Evolutionary conservation across 202 grass and related monocot species (phyloP).

Genomic region (Carex sylvatica): DNA sequence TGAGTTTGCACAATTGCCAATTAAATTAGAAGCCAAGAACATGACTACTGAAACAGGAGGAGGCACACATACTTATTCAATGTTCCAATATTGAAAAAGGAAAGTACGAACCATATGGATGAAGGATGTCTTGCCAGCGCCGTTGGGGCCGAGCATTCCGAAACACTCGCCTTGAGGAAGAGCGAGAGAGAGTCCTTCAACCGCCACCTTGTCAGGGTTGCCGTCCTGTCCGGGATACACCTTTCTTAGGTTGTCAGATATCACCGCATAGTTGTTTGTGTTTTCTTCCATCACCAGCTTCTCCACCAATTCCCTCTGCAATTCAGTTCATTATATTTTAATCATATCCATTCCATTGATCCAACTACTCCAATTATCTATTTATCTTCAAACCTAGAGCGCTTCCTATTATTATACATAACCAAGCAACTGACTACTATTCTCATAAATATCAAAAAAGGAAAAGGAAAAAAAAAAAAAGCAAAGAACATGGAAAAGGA

Average conservation of each 20-base stretch:
- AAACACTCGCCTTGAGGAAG: slow-evolving; percentile 83
- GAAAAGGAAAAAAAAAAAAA: neutral
- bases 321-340: slow-evolving; percentile 12
- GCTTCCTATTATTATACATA: neutral
- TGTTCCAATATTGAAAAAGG: neutral
- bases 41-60: neutral
- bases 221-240: slow-evolving; percentile 74
- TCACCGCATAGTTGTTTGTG: slow-evolving; percentile 42
- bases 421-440: neutral
- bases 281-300: slow-evolving; percentile 40
- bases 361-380: neutral
- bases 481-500: neutral
- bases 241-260: slow-evolving; percentile 78
- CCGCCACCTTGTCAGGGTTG: slow-evolving; percentile 65
- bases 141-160: slow-evolving; percentile 87
- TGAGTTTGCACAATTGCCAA: slow-evolving; percentile 3
- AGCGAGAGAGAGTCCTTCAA: slow-evolving; percentile 75
- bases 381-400: neutral
- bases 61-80: neutral
- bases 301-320: slow-evolving; percentile 63
- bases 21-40: neutral
- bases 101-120: slow-evolving; percentile 64
- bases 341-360: neutral
- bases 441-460: neutral
- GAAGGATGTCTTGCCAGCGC: slow-evolving; percentile 87